phyloP scores from a whole-genome alignment of 1,284 basidiomycete genomes.

The Leucoagaricus sp. region DNA sequence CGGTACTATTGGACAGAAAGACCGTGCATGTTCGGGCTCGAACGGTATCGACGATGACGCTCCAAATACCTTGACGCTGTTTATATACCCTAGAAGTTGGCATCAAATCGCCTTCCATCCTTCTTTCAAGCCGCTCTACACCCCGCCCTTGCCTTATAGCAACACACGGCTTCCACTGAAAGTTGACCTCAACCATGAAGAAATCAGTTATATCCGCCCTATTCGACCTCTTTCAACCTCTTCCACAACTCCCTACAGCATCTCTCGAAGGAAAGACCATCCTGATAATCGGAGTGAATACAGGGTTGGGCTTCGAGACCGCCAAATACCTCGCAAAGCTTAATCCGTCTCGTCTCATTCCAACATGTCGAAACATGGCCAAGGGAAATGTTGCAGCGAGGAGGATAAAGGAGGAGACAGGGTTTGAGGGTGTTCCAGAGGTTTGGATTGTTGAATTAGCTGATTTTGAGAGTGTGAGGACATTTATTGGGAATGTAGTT shows the following conservation, averaged over 20 bases:
- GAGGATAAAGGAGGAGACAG: constrained; percentile 29
- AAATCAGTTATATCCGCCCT: neutral
- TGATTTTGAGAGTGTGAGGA: constrained; percentile 36
- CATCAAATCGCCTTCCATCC: too few species aligned
- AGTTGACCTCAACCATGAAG: neutral
- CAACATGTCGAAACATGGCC: constrained; percentile 19
- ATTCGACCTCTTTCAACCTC: neutral
- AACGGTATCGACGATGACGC: too few species aligned
- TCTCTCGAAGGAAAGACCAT: constrained; percentile 23
- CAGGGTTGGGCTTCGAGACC: constrained; percentile 27
- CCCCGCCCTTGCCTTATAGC: too few species aligned
- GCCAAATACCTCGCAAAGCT: constrained; percentile 24
- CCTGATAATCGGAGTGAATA: constrained; percentile 27
- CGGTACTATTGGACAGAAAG: too few species aligned
- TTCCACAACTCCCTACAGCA: neutral
- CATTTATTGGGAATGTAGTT: constrained; percentile 36
- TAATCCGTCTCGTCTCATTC: constrained; percentile 23
- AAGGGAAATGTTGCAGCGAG: constrained; percentile 20
- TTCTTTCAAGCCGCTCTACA: too few species aligned
- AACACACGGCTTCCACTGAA: too few species aligned
- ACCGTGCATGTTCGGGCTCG: too few species aligned
- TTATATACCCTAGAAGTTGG: too few species aligned
- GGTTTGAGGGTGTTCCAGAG: constrained; percentile 29
- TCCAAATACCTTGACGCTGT: too few species aligned
- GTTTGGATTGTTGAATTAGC: constrained; percentile 39